Conservation (phyloP, 805 yeast genomes). For the Schizosaccharomyces cryophilus region DNA sequence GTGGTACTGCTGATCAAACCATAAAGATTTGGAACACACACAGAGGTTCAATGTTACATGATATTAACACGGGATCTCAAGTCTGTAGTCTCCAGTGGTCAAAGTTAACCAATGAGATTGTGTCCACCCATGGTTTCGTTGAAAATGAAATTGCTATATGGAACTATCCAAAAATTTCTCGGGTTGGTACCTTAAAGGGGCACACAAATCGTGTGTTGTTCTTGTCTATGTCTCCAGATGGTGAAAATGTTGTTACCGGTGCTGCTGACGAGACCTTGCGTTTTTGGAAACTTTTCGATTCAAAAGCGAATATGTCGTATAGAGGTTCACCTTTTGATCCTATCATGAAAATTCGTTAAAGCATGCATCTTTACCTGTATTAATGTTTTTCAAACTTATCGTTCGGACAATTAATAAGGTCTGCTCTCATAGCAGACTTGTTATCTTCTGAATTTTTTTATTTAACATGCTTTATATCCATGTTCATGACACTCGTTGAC, state of each 20-base stretch:
- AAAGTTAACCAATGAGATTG: slow-evolving; percentile 69
- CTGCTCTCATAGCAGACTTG: too few relatives aligned
- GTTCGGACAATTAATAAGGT: too few relatives aligned
- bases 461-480: too few relatives aligned
- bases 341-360: not conserved
- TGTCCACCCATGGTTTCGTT: slow-evolving; percentile 85
- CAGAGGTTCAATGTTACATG: slow-evolving; percentile 47
- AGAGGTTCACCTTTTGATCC: not conserved
- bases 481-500: too few relatives aligned
- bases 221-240: slow-evolving; percentile 78
- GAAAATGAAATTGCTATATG: slow-evolving; percentile 76
- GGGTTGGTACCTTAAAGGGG: slow-evolving; percentile 78
- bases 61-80: slow-evolving; percentile 87
- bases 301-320: not conserved
- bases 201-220: slow-evolving; percentile 84
- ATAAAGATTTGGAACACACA: slow-evolving; percentile 82
- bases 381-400: too few relatives aligned
- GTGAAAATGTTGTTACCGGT: slow-evolving; percentile 88
- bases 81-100: slow-evolving; percentile 91
- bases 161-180: slow-evolving; percentile 85
- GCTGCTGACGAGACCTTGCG: slow-evolving; percentile 94
- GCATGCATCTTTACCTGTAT: not conserved
- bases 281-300: slow-evolving; percentile 67
- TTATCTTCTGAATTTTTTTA: too few relatives aligned
- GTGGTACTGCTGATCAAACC: slow-evolving; percentile 82